Base-by-base conservation (phyloP, 1,284 basidiomycete species). In the Ceratobasidium sp. region DNA sequence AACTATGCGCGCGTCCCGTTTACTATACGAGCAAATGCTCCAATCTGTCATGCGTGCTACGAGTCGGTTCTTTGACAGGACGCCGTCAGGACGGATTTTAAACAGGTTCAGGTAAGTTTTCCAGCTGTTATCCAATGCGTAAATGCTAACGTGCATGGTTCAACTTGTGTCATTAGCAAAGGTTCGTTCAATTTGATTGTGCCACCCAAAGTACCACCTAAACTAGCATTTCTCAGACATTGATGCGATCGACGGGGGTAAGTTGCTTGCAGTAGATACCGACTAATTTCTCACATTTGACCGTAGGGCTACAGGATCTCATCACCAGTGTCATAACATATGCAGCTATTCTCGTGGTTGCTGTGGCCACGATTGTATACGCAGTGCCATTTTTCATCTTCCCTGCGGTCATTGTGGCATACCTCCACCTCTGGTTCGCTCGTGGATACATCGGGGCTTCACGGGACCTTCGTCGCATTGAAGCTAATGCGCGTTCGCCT, bases 21-120 rank as follows among this genome's bases (percentile, higher is more conserved):
- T 43, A 6, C 38, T 61, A 35, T 61, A 61, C 21, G 58, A 61
- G 23, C 41, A 26, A 23, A 61, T 61, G 58, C 21, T 61, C 18
- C 41, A 41, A n/a, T 61, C 58, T 23, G 58, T 61, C 9, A 61
- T 61, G 58, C 58, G 58, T 23, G 41, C 58, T 61, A 32, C 58
- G 23, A 61, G 58, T 26, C 58, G 58, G 16, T 61, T 61, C 58
- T 61, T 61, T 23, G 58, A 61, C 38, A 61, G 44, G 38, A 61
- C 58, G 5, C 58, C 58, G 26, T 61, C 58, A 23, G 58, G 58
- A 8, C 58, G 58, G 41, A 61, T 61, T 11, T 23, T 61, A 14
- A 61, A 61, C 23, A 32, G 58, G 41, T 73, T 73, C 61, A 64
- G 71, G 71, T 67, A 23, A 13, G 71, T 55, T 21, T 21, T 11